Base-by-base conservation (phyloP, 257 asterid species). In the Solanum dulcamara region DNA sequence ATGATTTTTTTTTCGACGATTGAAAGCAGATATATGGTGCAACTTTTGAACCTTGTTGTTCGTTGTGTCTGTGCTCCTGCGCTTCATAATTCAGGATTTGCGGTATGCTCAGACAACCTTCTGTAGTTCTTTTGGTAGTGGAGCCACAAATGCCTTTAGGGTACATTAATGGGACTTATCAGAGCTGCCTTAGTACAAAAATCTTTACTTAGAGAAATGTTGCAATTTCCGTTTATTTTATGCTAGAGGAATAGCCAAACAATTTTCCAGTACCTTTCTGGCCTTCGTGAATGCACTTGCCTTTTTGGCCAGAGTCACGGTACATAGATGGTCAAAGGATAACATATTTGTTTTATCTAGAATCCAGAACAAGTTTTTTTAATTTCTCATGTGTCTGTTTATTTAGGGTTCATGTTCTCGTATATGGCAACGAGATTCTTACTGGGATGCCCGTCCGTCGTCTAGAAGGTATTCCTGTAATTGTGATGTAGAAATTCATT, bases 371-470 rank as follows among this genome's bases (percentile, higher is more conserved):
- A 48, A 30, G 80, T 20, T 37, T 80, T 89, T 82, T 87, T 40
- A 84, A 32, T 46, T 28, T 28, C 44, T 48, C 30, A 60, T 85
- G 51, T 74, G 30, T 81, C 84, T 80, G 22, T 81, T 48, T 46
- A 13, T 37, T 74, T 92, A 97, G 99, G 99, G 99, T 84, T 97
- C 99, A 24, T 93, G 97, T 86, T 97, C 99, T 86, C 93, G 98
- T 87, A 93, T 95, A 91, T 97, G 99, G 99, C 99, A 97, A 88
- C 94, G 98, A 81, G 93, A 92, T 90, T 94, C 98, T 20, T 97
- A 93, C 88, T 97, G 98, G 98, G 97, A 95, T 89, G 95, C 99
- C 64, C 97, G 98, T 67, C 99, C 99, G 86, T 95, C 98, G 48
- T 93, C 99, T 51, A 91, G 98, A 90, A 92, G 99, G 99, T 97